A percentile compares a stretch with the other conserved stretches of the same genome.
Evolutionary conservation across 176 grass and related monocot genomes (phyloP).

Genomic region (Poa pratensis): DNA sequence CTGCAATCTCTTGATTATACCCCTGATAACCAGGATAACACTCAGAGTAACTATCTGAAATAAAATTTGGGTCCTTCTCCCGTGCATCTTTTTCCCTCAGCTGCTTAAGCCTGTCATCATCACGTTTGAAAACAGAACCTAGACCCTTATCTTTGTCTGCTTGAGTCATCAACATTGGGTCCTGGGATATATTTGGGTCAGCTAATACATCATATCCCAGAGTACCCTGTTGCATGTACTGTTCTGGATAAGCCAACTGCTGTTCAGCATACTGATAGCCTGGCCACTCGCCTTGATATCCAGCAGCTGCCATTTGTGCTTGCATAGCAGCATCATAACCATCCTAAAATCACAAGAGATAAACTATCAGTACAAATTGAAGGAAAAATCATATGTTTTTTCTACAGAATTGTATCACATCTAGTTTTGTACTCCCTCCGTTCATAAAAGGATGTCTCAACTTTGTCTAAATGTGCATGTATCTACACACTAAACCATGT

Average conservation of each 20-base stretch:
- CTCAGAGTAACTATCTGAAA: constrained; percentile 99
- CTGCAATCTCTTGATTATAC: constrained; percentile 81
- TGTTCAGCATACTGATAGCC: constrained; percentile 73
- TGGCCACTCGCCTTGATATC: constrained; percentile 88
- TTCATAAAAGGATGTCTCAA: too few relatives aligned
- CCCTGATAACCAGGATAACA: constrained; percentile 98
- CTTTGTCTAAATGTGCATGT: too few relatives aligned
- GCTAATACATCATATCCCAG: constrained; percentile 67
- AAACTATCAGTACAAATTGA: constrained; percentile 29
- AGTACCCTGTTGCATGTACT: constrained; percentile 71
- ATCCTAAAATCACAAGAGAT: constrained; percentile 57
- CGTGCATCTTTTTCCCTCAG: constrained; percentile 85
- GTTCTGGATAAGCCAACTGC: constrained; percentile 74
- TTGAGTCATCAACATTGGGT: constrained; percentile 79
- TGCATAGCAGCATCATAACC: constrained; percentile 86
- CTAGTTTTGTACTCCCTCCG: not conserved
- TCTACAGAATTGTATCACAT: constrained; percentile 2
- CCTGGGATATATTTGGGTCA: constrained; percentile 57
- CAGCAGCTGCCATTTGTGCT: constrained; percentile 74
- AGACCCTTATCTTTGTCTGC: constrained; percentile 86
- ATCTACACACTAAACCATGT: too few relatives aligned
- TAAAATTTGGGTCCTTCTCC: constrained; percentile 95
- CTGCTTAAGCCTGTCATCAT: constrained; percentile 85
- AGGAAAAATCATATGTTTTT: not conserved
- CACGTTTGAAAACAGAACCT: constrained; percentile 96